Conservation (phyloP, 805 yeast genomes). For the Hanseniaspora pseudoguilliermondii region DNA sequence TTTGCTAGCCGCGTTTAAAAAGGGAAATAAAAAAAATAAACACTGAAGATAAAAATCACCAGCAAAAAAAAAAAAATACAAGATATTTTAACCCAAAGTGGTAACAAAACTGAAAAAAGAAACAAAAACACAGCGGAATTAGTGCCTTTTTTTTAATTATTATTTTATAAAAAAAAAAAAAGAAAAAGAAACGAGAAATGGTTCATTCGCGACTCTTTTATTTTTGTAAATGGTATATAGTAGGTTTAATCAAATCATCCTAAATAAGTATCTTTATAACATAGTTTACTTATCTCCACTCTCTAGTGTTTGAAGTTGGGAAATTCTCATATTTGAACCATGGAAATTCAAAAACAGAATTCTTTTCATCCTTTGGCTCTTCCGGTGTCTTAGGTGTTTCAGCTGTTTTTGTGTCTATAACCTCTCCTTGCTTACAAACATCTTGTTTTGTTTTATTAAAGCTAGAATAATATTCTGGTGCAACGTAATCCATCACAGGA, state of each 20-base stretch:
- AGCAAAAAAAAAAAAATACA: not conserved
- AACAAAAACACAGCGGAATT: not conserved
- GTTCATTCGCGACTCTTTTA: no score
- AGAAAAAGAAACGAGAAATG: not conserved
- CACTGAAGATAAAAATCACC: not conserved
- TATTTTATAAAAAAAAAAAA: not conserved
- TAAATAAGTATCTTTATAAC: not conserved
- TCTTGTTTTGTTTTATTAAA: not conserved
- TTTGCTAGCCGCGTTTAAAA: not conserved
- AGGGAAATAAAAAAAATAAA: not conserved
- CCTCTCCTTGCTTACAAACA: not conserved
- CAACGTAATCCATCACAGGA: not conserved
- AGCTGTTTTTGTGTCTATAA: not conserved
- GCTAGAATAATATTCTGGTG: not conserved
- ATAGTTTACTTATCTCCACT: not conserved
- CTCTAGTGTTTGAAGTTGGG: conserved; percentile 3
- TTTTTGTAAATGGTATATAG: not conserved
- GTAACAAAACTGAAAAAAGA: not conserved
- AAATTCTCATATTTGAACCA: conserved; percentile 1
- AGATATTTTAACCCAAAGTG: not conserved
- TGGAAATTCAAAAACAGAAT: not conserved
- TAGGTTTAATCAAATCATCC: not conserved
- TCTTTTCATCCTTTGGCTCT: no score
- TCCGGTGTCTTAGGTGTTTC: not conserved
- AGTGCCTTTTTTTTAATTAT: not conserved